Base-by-base conservation (phyloP, 1,284 basidiomycete species). In the Takashimella tepidaria region DNA sequence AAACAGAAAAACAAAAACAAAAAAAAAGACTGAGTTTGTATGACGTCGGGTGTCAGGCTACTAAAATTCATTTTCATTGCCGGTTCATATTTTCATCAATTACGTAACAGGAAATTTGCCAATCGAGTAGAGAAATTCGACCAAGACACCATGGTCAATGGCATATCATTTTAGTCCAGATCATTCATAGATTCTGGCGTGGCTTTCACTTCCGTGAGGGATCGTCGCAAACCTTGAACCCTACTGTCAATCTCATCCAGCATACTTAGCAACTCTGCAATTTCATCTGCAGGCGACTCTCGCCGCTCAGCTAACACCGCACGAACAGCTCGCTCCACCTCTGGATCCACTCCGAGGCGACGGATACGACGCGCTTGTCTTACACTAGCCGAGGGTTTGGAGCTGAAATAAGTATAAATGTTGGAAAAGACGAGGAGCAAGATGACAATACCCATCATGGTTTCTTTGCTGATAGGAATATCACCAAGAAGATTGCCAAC, bases 401-500 rank as follows among this genome's bases (percentile, higher is more conserved):
- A 56, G 0, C 63, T 61, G 4, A 63, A 47, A 51, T 73, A 75
- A 3, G 73, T 76, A 56, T 68, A 76, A 16, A 75, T 48, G 65
- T 95, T 95, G 63, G 83, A 87, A 42, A 87, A 59, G 53, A 92
- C 79, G 58, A 95, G 75, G 25, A 83, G 62, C 37, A 84, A 79
- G 64, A 92, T 88, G 52, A 89, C 75, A 57, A 85, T 80, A 62
- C 82, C 84, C 61, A 90, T 76, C 48, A 91, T 81, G 54, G 85
- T 56, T 26, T 71, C 58, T 20, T 62, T 63, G 10, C 50, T 58
- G 12, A 69, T 41, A 0, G 67, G 70, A 1, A 83, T 66, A 81
- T 86, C 64, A 76, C 80, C 45, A 79, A 83, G 82, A 61, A 88
- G 81, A 55, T 90, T 87, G 81, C 84, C 85, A 0, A 84, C 80